Base-by-base conservation (phyloP, 805 yeast species). In the Komagataella pseudopastoris region DNA sequence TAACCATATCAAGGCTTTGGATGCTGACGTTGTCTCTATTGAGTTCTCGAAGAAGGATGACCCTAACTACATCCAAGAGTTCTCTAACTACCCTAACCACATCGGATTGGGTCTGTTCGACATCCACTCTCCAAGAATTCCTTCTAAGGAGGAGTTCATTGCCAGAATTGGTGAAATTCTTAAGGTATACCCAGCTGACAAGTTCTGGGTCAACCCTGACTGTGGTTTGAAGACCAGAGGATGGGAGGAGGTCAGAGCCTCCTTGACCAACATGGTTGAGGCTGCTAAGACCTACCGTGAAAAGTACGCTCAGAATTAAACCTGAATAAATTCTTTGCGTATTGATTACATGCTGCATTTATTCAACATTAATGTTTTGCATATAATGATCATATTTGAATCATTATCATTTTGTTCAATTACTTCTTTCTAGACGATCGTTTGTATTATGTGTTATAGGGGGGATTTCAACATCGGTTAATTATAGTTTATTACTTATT, bases 181-280 rank as follows among this genome's bases (percentile, higher is more conserved):
- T 75, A 88, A 89, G 79, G 93, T 87, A 56, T 91, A 91, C 81
- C 97, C 97, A 71, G 95, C 93, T 69, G 88, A 87, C 73, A 91
- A 90, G 75, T 87, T 93, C 83, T 93, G 99, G 99, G 95, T 93
- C 70, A 93, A 93, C 95, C 99, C 99, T 68, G 99, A 93, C 80
- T 93, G 99, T 83, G 99, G 99, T 83, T 83, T 93, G 74, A 93
- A 93, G 87, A 93, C 99, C 72, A 90, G 99, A 85, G 96, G 96
- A 64, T 93, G 99, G 99, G 88, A 86, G 64, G 99, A 93, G 82
- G 88, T 91, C 65, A 88, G 76, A 70, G 89, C 83, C 68, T 88
- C 95, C 66, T 84, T 93, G 75, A 87, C 95, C 72, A 87, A 93
- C 78, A 93, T 93, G 99, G 98, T 93, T 71, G 93, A 86, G 62